Evolutionary conservation across 148 eudicot species (phyloP), one percentile per base, ranked within the genome.

Genomic region (Nyssa sinensis): DNA sequence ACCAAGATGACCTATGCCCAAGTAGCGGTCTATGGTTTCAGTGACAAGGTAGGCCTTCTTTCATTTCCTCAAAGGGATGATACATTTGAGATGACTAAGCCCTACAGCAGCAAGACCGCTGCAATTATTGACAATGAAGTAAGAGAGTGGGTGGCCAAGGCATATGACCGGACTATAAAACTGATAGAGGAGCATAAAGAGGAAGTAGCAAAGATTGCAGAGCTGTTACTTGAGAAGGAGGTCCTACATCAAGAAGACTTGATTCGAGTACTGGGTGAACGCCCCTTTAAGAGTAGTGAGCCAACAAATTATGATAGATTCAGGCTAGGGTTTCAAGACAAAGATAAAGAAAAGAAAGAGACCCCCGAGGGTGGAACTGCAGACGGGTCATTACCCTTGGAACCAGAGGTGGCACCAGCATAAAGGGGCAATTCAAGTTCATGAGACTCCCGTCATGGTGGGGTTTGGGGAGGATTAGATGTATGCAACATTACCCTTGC

Each of bases 1-100:
- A 94, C 98, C 25, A 92, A 92, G 82, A 87, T 94, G 97, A 92
- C 98, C 6, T 94, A 94, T 73, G 98, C 95, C 55, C 98, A 92
- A 83, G 98, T 94, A 33, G 97, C 97, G 14, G 83, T 94, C 7
- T 90, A 94, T 64, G 98, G 98, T 33, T 94, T 94, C 84, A 92
- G 98, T 27, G 98, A 94, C 74, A 94, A 88, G 77, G 96, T 94
- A 17, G 98, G 98, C n/a, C 93, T 94, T 68, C 88, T 94, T 11
- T 94, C 98, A 12, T 94, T 94, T 77, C 98, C 98, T 14, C 92
- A 82, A 75, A 81, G 86, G 72, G 98, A 92, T 3, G 93, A 88
- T 30, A 86, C 86, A 4, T 74, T 83, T n/a, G 97, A 87, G 79
- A 84, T 88, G 87, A 81, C 82, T 32, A 94, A 94, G 78, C 98